phyloP scores from a whole-genome alignment of 768 basidiomycete species.

The Trametes cubensis region DNA sequence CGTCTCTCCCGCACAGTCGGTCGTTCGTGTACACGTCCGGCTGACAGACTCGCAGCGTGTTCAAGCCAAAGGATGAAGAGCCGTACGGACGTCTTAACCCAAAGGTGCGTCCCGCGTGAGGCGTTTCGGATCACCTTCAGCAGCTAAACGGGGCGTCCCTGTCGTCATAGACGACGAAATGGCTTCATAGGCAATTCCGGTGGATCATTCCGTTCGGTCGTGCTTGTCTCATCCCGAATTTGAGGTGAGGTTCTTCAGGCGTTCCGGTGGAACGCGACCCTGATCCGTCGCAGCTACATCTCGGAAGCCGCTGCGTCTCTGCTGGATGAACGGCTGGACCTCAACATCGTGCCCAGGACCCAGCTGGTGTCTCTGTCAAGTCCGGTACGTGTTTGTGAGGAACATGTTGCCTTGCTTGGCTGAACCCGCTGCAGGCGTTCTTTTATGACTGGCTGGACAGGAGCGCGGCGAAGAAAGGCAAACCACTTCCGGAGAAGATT shows the following conservation, averaged over 20 bases:
- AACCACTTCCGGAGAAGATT: constrained; percentile 82
- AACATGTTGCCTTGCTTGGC: background rate
- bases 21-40: no score
- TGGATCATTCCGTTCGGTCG: constrained; percentile 92
- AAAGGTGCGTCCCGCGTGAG: constrained; percentile 50
- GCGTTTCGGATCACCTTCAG: background rate
- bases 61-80: constrained; percentile 91
- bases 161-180: constrained; percentile 76
- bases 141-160: background rate
- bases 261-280: constrained; percentile 4
- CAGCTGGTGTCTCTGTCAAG: constrained; percentile 82
- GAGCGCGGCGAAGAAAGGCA: constrained; percentile 79
- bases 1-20: background rate
- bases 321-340: constrained; percentile 69
- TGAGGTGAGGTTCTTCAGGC: constrained; percentile 56
- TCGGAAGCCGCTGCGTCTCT: constrained; percentile 89
- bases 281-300: constrained; percentile 60
- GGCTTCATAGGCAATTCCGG: constrained; percentile 85
- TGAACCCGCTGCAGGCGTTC: constrained; percentile 59
- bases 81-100: constrained; percentile 89
- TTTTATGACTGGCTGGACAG: constrained; percentile 93
- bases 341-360: constrained; percentile 86
- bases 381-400: constrained; percentile 42
- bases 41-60: constrained; percentile 55
- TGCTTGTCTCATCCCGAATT: constrained; percentile 85